Evolutionary conservation across 495 filamentous ascomycete species (phyloP).

Genomic region (Tuber aestivum): DNA sequence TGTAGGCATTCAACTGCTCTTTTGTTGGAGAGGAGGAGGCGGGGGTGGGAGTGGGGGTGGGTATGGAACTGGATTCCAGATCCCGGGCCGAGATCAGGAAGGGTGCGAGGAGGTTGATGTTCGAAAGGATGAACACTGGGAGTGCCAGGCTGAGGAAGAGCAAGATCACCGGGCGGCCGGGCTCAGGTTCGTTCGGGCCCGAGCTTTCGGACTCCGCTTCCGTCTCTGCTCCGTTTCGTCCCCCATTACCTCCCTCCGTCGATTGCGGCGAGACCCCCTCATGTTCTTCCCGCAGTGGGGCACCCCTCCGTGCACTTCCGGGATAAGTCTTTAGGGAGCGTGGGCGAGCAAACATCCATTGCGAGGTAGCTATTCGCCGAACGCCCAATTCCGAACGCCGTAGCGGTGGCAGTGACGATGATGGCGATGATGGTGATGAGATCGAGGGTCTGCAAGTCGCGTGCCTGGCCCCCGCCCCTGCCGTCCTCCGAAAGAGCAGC

Average conservation of each 20-base stretch:
- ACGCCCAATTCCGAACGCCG: neutral
- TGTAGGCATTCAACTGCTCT: neutral
- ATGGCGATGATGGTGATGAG: neutral
- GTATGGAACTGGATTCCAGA: neutral
- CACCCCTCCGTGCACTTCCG: neutral
- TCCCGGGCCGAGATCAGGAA: neutral
- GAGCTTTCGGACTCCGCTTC: neutral
- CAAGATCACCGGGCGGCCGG: neutral
- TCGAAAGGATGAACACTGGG: neutral
- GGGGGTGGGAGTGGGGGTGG: neutral
- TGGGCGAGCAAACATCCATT: neutral
- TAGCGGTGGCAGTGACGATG: neutral
- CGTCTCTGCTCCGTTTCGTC: neutral
- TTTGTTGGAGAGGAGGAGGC: neutral
- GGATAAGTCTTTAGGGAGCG: neutral
- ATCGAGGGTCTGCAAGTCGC: neutral
- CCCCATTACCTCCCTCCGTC: neutral
- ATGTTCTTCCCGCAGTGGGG: neutral
- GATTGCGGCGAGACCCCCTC: neutral
- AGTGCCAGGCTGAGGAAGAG: neutral
- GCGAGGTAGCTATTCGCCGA: neutral
- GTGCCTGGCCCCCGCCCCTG: neutral
- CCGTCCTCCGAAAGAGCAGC: neutral
- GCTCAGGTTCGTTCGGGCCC: neutral
- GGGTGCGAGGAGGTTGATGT: neutral